Evolutionary conservation across 306 rosid species (phyloP), one percentile per base, ranked within the genome.

Genomic region (Trichosanthes cucumerina): DNA sequence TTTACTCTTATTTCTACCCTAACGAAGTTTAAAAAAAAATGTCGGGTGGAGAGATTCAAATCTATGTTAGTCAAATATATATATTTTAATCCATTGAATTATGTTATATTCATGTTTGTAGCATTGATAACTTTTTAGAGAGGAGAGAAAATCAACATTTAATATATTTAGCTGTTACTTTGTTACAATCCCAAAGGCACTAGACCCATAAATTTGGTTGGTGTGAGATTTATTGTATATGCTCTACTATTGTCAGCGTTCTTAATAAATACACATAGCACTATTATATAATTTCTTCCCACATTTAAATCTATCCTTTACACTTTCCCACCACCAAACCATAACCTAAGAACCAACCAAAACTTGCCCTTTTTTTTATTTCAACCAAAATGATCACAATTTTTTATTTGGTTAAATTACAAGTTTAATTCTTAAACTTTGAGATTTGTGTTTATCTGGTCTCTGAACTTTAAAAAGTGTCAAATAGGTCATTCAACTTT

Each of bases 171-270:
- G 34, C 0, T 21, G 52, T 41, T 69, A 36, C 7, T 41, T 39
- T 68, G 74, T 66, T 9, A 43, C n/a, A 2, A 69, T 43, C 75
- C 33, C 5, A 18, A 11, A 43, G 12, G 57, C 3, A 44, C 6
- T 70, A 0, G 21, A 70, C 41, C 33, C 36, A 71, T 71, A 71
- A 71, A 71, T 46, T 71, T 71, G 39, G 76, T 71, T 44, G 76
- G 76, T 71, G 57, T 13, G 23, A 71, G 23, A 46, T 71, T 71
- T 46, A 44, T 24, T 71, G 6, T 14, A 43, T 24, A 12, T 44
- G 36, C 57, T 24, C 33, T 41, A 41, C 54, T 23, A 39, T 41
- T 69, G 52, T 10, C 26, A 38, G 44, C 49, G 9, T 39, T 21
- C 2, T 65, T 3, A 33, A 64, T 64, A 18, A 33, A 64, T 64